These are phyloP conservation scores for Discostella stelligeroides DNA, from an alignment of 108 stramenopile genomes.

Conservation along the genomic window DNA sequence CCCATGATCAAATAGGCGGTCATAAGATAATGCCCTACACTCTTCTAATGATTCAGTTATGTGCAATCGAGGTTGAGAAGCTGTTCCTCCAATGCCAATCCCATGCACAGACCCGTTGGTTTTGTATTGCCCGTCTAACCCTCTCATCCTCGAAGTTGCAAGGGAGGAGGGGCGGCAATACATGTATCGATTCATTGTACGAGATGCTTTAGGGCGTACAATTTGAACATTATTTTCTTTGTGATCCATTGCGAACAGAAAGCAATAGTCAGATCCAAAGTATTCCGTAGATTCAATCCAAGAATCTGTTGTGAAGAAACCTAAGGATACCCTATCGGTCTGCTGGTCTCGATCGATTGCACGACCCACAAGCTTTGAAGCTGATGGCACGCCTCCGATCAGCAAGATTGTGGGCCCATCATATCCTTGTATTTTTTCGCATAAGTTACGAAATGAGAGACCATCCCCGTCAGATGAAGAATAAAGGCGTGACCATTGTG, in stretches of 20 bases:
- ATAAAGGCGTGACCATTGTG: slow-evolving; percentile 58
- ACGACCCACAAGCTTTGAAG: slow-evolving; percentile 7
- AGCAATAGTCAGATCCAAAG: slow-evolving; percentile 45
- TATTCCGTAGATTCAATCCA: slow-evolving; percentile 52
- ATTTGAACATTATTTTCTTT: slow-evolving; percentile 42
- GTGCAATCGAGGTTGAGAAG: slow-evolving; percentile 38
- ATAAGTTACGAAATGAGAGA: slow-evolving; percentile 49
- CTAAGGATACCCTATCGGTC: slow-evolving; percentile 38
- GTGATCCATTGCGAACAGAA: slow-evolving; percentile 51
- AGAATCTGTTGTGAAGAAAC: slow-evolving; percentile 56
- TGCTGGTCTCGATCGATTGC: neutral
- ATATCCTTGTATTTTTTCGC: slow-evolving; percentile 50
- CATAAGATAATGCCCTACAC: slow-evolving; percentile 36
- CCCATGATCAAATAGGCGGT: slow-evolving; percentile 36
- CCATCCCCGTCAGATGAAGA: slow-evolving; percentile 60
- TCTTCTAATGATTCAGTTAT: slow-evolving; percentile 48
- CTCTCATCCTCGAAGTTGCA: neutral
- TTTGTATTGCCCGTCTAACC: neutral
- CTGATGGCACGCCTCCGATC: slow-evolving; percentile 45
- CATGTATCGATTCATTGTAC: slow-evolving; percentile 32
- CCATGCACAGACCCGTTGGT: slow-evolving; percentile 22
- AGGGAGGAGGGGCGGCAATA: slow-evolving; percentile 53
- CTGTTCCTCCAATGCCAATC: slow-evolving; percentile 37
- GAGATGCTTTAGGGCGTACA: slow-evolving; percentile 38
- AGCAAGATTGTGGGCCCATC: slow-evolving; percentile 55